A percentile compares a stretch with the other conserved stretches of the same genome.
Conservation (phyloP, 305 asterid genomes). For the Plantago rigida region DNA sequence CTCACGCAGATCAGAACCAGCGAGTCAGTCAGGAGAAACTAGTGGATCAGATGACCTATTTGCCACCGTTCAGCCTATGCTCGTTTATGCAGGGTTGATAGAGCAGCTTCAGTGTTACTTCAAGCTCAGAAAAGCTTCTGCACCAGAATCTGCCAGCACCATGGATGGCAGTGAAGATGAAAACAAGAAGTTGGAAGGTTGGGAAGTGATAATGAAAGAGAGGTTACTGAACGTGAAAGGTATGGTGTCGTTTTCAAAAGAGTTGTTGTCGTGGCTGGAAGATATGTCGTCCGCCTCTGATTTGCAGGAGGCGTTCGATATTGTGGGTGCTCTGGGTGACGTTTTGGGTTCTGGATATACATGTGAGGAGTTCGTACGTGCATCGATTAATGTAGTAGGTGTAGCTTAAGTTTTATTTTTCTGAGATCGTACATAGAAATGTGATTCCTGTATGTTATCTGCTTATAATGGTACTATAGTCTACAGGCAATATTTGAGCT, state of each 20-base stretch:
- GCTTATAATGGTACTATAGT: too few species aligned
- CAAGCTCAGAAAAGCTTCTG: slow-evolving; percentile 49
- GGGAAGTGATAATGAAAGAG: slow-evolving; percentile 89
- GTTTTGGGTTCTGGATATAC: slow-evolving; percentile 49
- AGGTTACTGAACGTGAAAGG: slow-evolving; percentile 61
- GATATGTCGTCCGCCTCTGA: slow-evolving; percentile 65
- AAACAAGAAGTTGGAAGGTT: slow-evolving; percentile 51
- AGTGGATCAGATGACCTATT: slow-evolving; percentile 51
- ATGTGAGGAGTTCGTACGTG: slow-evolving; percentile 76
- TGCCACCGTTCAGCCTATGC: slow-evolving; percentile 76
- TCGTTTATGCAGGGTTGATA: slow-evolving; percentile 81
- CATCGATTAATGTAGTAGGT: slow-evolving; percentile 58
- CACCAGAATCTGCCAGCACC: slow-evolving; percentile 23
- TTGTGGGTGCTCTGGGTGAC: slow-evolving; percentile 66
- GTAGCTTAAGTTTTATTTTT: slow-evolving; percentile 18
- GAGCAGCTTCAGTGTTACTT: slow-evolving; percentile 85
- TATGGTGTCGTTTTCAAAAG: slow-evolving; percentile 75
- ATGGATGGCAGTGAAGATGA: slow-evolving; percentile 48
- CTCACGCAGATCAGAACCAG: slow-evolving; percentile 35
- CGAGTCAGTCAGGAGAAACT: slow-evolving; percentile 28
- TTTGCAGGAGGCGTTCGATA: slow-evolving; percentile 81
- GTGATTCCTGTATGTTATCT: background rate
- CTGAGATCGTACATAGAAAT: background rate
- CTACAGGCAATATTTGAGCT: background rate
- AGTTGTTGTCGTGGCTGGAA: slow-evolving; percentile 74